Evolutionary conservation across 1,284 basidiomycete genomes (phyloP), one percentile per base, ranked within the genome.

Genomic region (Ganoderma lingzhi): DNA sequence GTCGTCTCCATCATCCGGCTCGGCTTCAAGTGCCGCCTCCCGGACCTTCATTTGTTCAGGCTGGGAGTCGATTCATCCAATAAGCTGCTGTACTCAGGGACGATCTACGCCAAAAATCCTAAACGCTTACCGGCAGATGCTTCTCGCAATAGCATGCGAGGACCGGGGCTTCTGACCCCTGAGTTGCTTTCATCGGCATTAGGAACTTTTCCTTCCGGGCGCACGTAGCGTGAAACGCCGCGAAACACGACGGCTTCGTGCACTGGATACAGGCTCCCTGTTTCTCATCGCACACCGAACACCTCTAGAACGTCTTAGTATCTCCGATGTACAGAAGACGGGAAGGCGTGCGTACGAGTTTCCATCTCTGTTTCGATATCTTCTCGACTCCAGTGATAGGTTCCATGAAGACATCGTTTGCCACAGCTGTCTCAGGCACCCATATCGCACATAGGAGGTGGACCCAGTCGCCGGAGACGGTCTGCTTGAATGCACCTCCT

Each of bases 401-500:
- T 76, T 99, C 98, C 97, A 99, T 99, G 80, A 99, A 98, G 12
- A 97, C 93, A 8, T 96, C 92, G 79, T 99, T 99, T 42, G 93
- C 93, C 6, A 99, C 95, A 51, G 93, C 90, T 9, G 96, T 96
- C 80, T 99, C 98, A 0, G 98, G 97, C 4, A 99, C 93, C 96
- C 96, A 99, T 73, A 99, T 98, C 3, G 97, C 96, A 77, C 98
- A 99, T 1, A 99, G 86, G 0, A 99, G 84, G 80, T 99, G 98
- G 0, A 96, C 94, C 98, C 98, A 99, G 71, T 96, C 93, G 0
- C 96, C 96, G 30, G 91, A 88, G 0, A 91, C 89, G 0, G 98
- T 99, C 82, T 99, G 98, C 79, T 99, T 99, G 87, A 99, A 99
- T 2, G 98, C 98, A 14, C 97, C 98, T 14, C 95, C 97, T 81